Evolutionary conservation across 139 green algal species (phyloP), one percentile per base, ranked within the genome.

Genomic region (Chlamydomonas sphaeroides): DNA sequence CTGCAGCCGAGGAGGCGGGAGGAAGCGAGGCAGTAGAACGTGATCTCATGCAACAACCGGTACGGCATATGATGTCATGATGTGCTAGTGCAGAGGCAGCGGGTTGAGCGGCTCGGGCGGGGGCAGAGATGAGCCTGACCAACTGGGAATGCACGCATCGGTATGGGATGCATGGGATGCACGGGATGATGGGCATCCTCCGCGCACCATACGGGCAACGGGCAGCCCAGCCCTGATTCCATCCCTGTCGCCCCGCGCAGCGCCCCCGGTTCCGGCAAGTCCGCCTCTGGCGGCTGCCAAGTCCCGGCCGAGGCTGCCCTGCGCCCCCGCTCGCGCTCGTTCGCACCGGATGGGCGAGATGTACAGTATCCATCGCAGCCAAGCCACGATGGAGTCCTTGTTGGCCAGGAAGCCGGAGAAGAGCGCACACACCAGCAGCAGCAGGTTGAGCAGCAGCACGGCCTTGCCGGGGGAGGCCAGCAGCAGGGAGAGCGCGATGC

Each of bases 381-480:
- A 78, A 14, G 65, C 73, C 35, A 86, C 77, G 33, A 96, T 93
- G 71, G 74, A 75, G 30, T 39, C 71, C 77, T 89, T 85, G 80
- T 95, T 94, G 39, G 90, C 91, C 26, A 95, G 85, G 84, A 95
- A 94, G 38, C 93, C 93, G 21, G 53, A 71, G 69, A 97, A 94
- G 28, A 98, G 89, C 49, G 96, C 89, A 18, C 85, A 91, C 11
- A 95, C 42, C 35, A 98, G 90, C 78, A 97, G 86, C 68, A 97
- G 82, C 70, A 96, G 84, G 73, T 95, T 97, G 86, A 96, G 33
- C 39, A 93, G 61, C n/a, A 98, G 85, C 18, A 85, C 78, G 3
- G 93, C 85, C 28, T 86, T 84, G 56, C 95, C 89, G 11, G 84
- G 63, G 7, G 68, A 83, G 70, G 71, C 33, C 35, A 90, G 28